Conservation (phyloP, 805 yeast species). For the Kodamaea neixiangensis region DNA sequence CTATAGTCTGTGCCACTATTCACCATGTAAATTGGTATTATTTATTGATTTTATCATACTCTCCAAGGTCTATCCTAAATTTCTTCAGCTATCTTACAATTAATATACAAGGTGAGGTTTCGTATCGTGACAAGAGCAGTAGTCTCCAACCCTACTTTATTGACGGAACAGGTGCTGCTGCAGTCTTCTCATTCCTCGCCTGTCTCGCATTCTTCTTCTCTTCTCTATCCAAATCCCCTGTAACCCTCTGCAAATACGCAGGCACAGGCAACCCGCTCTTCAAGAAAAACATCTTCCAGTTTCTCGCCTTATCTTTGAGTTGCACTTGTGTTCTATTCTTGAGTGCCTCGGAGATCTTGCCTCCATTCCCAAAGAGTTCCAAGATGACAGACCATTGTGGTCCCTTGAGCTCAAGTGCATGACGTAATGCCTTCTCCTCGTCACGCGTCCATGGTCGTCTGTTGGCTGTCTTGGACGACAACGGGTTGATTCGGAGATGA, state of each 20-base stretch:
- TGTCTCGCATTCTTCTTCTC: constrained; percentile 39
- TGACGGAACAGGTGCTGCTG: constrained; percentile 42
- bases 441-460: constrained; percentile 84
- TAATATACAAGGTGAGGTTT: too few relatives aligned
- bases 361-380: constrained; percentile 93
- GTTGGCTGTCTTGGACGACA: constrained; percentile 27
- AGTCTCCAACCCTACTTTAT: constrained; percentile 15
- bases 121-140: too few relatives aligned
- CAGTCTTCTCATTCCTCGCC: constrained; percentile 35
- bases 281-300: constrained; percentile 86
- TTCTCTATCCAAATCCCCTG: constrained; percentile 76
- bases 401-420: constrained; percentile 80
- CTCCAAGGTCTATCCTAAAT: too few relatives aligned
- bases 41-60: too few relatives aligned
- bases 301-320: constrained; percentile 93
- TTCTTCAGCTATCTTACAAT: too few relatives aligned
- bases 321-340: constrained; percentile 91
- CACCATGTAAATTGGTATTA: too few relatives aligned
- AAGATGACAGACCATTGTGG: constrained; percentile 93
- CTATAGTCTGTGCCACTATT: too few relatives aligned
- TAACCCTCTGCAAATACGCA: constrained; percentile 74
- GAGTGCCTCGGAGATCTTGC: constrained; percentile 75
- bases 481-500: constrained; percentile 38
- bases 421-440: constrained; percentile 82
- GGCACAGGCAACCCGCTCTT: constrained; percentile 80